phyloP scores from a whole-genome alignment of 2,329 filamentous ascomycete genomes.

The Penicillium sp. region DNA sequence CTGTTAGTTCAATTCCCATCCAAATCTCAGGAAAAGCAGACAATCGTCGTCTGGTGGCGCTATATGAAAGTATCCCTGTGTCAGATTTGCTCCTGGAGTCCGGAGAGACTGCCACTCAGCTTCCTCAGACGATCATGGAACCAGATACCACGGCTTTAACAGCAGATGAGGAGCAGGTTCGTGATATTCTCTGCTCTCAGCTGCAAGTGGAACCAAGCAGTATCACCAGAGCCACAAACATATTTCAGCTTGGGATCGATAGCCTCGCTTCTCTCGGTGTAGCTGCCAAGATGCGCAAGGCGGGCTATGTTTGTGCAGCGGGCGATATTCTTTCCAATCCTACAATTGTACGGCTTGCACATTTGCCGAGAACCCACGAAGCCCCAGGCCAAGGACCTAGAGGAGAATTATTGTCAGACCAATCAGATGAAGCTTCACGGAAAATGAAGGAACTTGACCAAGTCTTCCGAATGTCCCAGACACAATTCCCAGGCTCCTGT shows the following conservation, averaged over 20 bases:
- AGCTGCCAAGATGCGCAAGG: background rate
- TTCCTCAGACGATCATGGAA: background rate
- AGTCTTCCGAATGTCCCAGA: background rate
- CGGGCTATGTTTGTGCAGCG: background rate
- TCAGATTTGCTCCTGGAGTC: slow-evolving; percentile 4
- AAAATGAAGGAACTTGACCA: background rate
- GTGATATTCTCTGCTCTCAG: slow-evolving; percentile 1
- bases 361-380: background rate
- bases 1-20: slow-evolving; percentile 7
- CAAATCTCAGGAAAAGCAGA: slow-evolving; percentile 16
- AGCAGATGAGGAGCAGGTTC: background rate
- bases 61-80: slow-evolving; percentile 12
- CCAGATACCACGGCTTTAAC: background rate
- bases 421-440: background rate
- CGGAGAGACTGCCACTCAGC: background rate
- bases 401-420: background rate
- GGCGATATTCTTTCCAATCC: slow-evolving; percentile 1
- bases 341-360: background rate
- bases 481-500: background rate
- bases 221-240: background rate
- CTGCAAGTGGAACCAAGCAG: background rate
- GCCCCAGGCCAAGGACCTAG: background rate
- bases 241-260: slow-evolving; percentile 7
- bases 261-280: slow-evolving; percentile 2
- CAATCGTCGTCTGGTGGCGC: slow-evolving; percentile 6